Conservation (phyloP, 495 filamentous ascomycete genomes). For the Aspergillus taichungensis region DNA sequence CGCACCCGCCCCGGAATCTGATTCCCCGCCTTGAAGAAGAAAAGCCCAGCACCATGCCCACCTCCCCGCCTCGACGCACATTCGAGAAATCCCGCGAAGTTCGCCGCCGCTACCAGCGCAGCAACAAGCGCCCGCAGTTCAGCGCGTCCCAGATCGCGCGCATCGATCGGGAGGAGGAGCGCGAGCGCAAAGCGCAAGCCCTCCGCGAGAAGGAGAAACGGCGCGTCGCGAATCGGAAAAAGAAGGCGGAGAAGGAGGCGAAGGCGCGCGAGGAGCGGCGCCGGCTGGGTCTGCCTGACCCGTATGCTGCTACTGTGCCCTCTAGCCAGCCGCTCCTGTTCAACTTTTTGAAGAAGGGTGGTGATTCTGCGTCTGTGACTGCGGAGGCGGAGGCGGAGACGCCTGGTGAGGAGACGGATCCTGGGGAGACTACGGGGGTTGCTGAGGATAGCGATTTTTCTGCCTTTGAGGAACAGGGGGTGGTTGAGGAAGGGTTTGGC, state of each 20-base stretch:
- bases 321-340: conserved; percentile 41
- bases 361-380: background rate
- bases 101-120: conserved; percentile 40
- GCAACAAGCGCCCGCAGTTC: conserved; percentile 34
- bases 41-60: conserved; percentile 24
- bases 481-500: conserved; percentile 13
- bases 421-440: background rate
- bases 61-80: conserved; percentile 29
- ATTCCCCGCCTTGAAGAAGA: conserved; percentile 1
- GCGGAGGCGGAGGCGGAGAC: conserved; percentile 3
- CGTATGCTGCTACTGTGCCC: conserved; percentile 27
- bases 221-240: conserved; percentile 34
- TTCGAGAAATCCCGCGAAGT: conserved; percentile 39
- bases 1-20: background rate
- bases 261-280: conserved; percentile 34
- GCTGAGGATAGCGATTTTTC: conserved; percentile 5
- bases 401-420: conserved; percentile 1
- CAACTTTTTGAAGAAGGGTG: conserved; percentile 26
- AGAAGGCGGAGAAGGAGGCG: conserved; percentile 35
- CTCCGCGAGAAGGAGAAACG: conserved; percentile 35
- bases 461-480: conserved; percentile 14
- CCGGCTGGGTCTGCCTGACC: conserved; percentile 36
- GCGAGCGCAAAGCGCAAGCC: conserved; percentile 29
- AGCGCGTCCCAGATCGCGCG: conserved; percentile 31
- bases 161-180: conserved; percentile 39